These are phyloP conservation scores for Metarhizium sp. DNA, from an alignment of 2,329 filamentous ascomycete genomes.

Conservation along the genomic window DNA sequence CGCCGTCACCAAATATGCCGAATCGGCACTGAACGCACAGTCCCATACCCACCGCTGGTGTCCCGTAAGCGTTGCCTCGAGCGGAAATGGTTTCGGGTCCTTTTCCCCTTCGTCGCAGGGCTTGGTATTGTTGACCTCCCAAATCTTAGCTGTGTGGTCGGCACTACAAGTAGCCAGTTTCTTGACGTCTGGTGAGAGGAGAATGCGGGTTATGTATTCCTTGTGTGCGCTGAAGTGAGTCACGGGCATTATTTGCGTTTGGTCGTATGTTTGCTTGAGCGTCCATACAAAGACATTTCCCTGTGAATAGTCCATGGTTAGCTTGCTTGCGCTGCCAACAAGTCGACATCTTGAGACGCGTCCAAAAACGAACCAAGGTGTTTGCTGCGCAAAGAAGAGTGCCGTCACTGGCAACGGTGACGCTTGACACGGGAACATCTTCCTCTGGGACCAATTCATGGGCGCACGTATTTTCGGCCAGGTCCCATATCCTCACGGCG, in stretches of 20 bases:
- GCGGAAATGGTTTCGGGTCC: conserved; percentile 54
- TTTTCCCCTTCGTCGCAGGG: conserved; percentile 24
- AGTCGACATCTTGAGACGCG: background rate
- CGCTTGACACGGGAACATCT: conserved; percentile 85
- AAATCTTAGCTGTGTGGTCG: conserved; percentile 91
- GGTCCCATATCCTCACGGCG: conserved; percentile 90
- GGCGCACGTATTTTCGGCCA: conserved; percentile 93
- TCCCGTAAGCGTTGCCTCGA: conserved; percentile 79
- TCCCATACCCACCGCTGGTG: conserved; percentile 98
- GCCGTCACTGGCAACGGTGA: conserved; percentile 92
- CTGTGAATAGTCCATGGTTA: conserved; percentile 32
- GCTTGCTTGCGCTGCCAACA: background rate
- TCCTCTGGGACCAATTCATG: conserved; percentile 96
- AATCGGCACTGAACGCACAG: conserved; percentile 89
- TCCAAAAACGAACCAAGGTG: conserved; percentile 55
- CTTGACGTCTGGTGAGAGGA: conserved; percentile 87
- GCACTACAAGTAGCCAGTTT: conserved; percentile 90
- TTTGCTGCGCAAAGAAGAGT: conserved; percentile 89
- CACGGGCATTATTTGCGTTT: conserved; percentile 76
- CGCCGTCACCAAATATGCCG: conserved; percentile 84
- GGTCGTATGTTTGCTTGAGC: conserved; percentile 72
- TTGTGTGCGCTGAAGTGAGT: conserved; percentile 86
- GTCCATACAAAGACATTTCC: conserved; percentile 98
- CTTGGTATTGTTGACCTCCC: conserved; percentile 73
- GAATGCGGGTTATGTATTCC: conserved; percentile 84